These are phyloP conservation scores for Dothiorella sarmentorum DNA, from an alignment of 2,329 filamentous ascomycete species.

Conservation along the genomic window DNA sequence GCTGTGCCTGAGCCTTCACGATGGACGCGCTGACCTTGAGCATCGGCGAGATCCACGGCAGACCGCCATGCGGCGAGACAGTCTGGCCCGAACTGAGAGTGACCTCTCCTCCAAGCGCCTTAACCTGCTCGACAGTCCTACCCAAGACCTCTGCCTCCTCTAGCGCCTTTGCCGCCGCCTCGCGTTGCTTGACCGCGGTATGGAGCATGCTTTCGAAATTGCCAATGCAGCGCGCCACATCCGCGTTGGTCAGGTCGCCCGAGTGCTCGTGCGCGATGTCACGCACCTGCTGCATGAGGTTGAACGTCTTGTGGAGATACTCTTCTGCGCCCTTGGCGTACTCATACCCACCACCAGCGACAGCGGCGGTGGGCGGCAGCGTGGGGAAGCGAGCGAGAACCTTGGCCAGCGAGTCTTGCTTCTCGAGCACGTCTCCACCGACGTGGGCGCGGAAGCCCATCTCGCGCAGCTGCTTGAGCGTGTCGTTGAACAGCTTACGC, in stretches of 20 bases:
- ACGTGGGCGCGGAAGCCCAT: constrained; percentile 91
- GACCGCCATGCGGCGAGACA: background rate
- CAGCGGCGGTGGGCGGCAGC: constrained; percentile 32
- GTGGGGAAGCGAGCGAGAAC: constrained; percentile 59
- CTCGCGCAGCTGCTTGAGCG: constrained; percentile 72
- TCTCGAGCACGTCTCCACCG: constrained; percentile 66
- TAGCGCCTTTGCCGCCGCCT: constrained; percentile 43
- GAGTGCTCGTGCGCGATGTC: constrained; percentile 69
- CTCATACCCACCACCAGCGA: background rate
- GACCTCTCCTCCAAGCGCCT: constrained; percentile 24
- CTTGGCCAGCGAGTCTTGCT: constrained; percentile 67
- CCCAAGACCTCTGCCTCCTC: constrained; percentile 41
- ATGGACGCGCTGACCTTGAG: constrained; percentile 61
- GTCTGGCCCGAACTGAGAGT: constrained; percentile 21
- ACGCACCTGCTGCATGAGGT: constrained; percentile 67
- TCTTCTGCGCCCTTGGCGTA: constrained; percentile 55
- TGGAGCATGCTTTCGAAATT: constrained; percentile 83
- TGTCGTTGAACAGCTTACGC: constrained; percentile 84
- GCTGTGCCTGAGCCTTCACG: constrained; percentile 62
- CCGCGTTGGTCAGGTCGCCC: constrained; percentile 77
- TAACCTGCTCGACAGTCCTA: constrained; percentile 33
- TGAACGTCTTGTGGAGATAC: constrained; percentile 75
- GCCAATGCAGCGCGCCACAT: constrained; percentile 74
- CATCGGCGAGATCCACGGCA: constrained; percentile 66
- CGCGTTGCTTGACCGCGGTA: constrained; percentile 60